Evolutionary conservation across 805 yeast species (phyloP).

Genomic region (Candida maris): DNA sequence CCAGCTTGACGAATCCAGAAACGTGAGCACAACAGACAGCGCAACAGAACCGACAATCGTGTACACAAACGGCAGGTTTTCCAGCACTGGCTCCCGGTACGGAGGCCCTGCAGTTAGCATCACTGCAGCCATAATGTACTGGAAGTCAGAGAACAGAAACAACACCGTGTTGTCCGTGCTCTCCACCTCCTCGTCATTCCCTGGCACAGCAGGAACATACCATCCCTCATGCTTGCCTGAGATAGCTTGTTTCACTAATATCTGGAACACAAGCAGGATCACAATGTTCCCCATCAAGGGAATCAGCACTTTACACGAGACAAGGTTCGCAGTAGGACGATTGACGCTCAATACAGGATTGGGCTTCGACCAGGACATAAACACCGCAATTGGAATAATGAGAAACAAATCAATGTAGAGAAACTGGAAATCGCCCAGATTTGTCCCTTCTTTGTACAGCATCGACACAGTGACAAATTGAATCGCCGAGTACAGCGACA

Average conservation of each 20-base stretch:
- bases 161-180: conserved; percentile 87
- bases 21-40: conserved; percentile 54
- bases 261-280: conserved; percentile 61
- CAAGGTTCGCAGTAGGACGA: conserved; percentile 91
- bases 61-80: conserved; percentile 66
- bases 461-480: conserved; percentile 88
- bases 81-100: conserved; percentile 69
- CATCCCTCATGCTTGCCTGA: conserved; percentile 50
- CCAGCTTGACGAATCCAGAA: conserved; percentile 45
- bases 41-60: conserved; percentile 52
- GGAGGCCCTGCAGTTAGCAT: conserved; percentile 93
- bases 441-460: conserved; percentile 82
- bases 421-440: conserved; percentile 95
- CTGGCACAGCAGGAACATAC: conserved; percentile 80
- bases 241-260: conserved; percentile 59
- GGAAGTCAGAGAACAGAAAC: conserved; percentile 79
- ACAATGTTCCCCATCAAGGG: conserved; percentile 80
- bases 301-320: conserved; percentile 79
- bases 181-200: conserved; percentile 75
- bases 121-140: conserved; percentile 80
- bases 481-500: conserved; percentile 95
- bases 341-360: conserved; percentile 54
- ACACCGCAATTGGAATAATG: conserved; percentile 91
- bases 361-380: conserved; percentile 97
- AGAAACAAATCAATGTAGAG: conserved; percentile 87